Conservation (phyloP, 2,329 filamentous ascomycete species). For the Fusarium sublunatum region DNA sequence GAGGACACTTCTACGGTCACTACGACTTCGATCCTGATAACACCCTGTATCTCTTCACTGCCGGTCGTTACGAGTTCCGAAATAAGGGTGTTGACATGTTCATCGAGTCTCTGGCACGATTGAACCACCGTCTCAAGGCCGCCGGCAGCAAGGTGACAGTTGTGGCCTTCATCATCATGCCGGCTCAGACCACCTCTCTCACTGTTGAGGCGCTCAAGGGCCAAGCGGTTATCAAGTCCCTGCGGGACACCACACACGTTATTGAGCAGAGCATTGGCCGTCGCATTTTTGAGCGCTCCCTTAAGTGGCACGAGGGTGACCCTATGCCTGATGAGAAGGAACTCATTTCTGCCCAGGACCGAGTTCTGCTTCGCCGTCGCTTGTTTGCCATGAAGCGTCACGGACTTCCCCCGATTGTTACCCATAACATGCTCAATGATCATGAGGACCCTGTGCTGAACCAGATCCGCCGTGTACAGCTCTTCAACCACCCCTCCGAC, state of each 20-base stretch:
- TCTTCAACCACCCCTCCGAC: constrained; percentile 95
- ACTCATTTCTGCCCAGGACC: constrained; percentile 89
- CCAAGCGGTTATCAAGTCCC: constrained; percentile 95
- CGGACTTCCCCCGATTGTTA: constrained; percentile 92
- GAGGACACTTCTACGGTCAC: constrained; percentile 97
- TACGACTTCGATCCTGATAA: constrained; percentile 98
- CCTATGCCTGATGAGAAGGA: constrained; percentile 97
- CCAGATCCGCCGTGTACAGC: constrained; percentile 93
- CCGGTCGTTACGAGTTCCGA: constrained; percentile 95
- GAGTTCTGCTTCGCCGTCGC: constrained; percentile 88
- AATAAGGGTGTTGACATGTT: constrained; percentile 99
- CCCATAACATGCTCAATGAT: constrained; percentile 98
- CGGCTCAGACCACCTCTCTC: constrained; percentile 92
- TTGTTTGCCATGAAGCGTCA: constrained; percentile 97
- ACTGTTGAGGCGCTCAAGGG: constrained; percentile 96
- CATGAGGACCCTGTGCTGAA: constrained; percentile 92
- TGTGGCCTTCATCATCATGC: constrained; percentile 99
- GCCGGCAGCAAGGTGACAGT: constrained; percentile 90
- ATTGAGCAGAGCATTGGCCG: constrained; percentile 94
- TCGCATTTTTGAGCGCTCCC: constrained; percentile 91
- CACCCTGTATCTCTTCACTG: constrained; percentile 97
- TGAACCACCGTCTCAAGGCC: constrained; percentile 92
- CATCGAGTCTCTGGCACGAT: constrained; percentile 91
- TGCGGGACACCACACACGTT: constrained; percentile 90
- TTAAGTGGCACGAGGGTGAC: constrained; percentile 96